A percentile compares a stretch with the other conserved stretches of the same genome.
Evolutionary conservation across 495 filamentous ascomycete species (phyloP).

Genomic region (Hyaloscypha hepaticicola): DNA sequence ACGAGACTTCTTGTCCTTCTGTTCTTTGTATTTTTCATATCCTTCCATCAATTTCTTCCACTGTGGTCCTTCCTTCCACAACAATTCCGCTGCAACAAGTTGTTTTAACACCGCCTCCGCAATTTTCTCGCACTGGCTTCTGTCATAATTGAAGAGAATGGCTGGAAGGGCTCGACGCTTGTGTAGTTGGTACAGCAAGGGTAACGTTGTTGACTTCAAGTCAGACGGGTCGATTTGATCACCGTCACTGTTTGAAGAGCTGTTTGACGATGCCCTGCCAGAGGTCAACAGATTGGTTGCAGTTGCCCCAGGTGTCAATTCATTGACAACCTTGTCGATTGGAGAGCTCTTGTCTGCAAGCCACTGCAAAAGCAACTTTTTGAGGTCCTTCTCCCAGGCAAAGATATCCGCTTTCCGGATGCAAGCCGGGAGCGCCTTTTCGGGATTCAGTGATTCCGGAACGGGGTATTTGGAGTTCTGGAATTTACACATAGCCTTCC

Average conservation of each 20-base stretch:
- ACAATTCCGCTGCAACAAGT: conserved; percentile 50
- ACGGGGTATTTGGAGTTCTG: conserved; percentile 48
- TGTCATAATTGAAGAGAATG: conserved; percentile 75
- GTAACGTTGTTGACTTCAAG: conserved; percentile 50
- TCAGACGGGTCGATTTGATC: conserved; percentile 21
- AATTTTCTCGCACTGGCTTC: conserved; percentile 59
- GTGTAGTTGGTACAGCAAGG: conserved; percentile 61
- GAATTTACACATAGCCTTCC: conserved; percentile 55
- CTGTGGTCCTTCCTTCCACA: conserved; percentile 54
- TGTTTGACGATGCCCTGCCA: not conserved
- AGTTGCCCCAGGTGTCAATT: conserved; percentile 31
- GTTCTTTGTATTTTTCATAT: conserved; percentile 54
- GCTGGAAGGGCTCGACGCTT: conserved; percentile 65
- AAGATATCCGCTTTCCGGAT: conserved; percentile 63
- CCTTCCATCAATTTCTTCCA: conserved; percentile 60
- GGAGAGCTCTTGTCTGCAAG: conserved; percentile 59
- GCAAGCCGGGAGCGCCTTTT: conserved; percentile 37
- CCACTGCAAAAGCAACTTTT: conserved; percentile 57
- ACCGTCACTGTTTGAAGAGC: conserved; percentile 23
- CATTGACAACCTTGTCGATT: conserved; percentile 53
- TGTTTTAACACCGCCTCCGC: conserved; percentile 45
- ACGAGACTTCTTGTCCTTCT: conserved; percentile 37
- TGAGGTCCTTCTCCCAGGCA: conserved; percentile 62
- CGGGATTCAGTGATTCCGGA: conserved; percentile 46
- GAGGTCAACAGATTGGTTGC: not conserved